Conservation (phyloP, 163 green algal genomes). For the Trebouxiophyceae sp. region DNA sequence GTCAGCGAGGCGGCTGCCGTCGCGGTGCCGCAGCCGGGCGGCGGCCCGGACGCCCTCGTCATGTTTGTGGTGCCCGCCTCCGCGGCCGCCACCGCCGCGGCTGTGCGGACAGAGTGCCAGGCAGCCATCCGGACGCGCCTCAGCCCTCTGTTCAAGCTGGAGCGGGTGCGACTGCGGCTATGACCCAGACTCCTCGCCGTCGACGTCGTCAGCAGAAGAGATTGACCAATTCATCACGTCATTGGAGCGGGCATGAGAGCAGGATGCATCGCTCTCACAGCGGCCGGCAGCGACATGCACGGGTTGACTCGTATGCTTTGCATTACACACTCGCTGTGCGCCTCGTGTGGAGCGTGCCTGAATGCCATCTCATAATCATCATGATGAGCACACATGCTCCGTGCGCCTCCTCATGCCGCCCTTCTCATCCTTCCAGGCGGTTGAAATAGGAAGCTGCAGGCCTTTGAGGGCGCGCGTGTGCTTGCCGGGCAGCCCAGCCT, state of each 20-base stretch:
- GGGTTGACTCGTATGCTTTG: not conserved
- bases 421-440: too few relatives aligned
- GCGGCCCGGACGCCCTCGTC: slow-evolving; percentile 76
- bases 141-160: slow-evolving; percentile 89
- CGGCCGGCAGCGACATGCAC: not conserved
- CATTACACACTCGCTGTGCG: too few relatives aligned
- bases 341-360: too few relatives aligned
- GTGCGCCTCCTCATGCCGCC: too few relatives aligned
- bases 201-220: too few relatives aligned
- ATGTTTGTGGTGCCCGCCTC: slow-evolving; percentile 61
- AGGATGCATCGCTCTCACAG: not conserved
- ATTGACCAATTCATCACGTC: not conserved
- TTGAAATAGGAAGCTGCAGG: too few relatives aligned
- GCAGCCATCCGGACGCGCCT: slow-evolving; percentile 55
- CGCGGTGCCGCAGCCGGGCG: slow-evolving; percentile 47
- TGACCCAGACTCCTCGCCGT: too few relatives aligned
- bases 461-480: too few relatives aligned
- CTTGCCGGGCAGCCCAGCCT: too few relatives aligned
- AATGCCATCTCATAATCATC: too few relatives aligned
- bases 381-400: too few relatives aligned
- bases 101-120: slow-evolving; percentile 21
- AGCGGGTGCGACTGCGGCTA: slow-evolving; percentile 4
- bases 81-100: not conserved
- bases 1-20: slow-evolving; percentile 78
- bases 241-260: not conserved